Evolutionary conservation across 495 filamentous ascomycete genomes (phyloP), one percentile per base, ranked within the genome.

Genomic region (Hypoxylon lienhwacheense): DNA sequence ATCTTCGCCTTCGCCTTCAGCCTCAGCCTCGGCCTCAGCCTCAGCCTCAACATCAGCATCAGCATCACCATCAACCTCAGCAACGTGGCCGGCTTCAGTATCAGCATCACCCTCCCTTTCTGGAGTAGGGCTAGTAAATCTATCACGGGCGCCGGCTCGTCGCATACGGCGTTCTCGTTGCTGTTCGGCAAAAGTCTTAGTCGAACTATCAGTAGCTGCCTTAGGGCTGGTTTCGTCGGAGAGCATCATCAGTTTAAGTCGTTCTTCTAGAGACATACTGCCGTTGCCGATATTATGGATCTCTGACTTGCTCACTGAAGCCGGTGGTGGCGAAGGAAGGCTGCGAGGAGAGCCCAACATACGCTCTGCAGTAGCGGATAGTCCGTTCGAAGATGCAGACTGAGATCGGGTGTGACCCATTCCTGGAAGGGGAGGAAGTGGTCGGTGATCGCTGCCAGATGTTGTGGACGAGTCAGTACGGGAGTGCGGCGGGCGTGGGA

Each of bases 241-340:
- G 28, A 90, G 77, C 84, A 89, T 87, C 88, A 95, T 91, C 20
- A 93, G 79, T 53, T 81, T 81, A 20, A 95, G 77, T 20, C 89
- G 77, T 43, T 95, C 90, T 61, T 95, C 88, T 3, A 95, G 73
- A 3, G 88, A 78, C 86, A 92, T 87, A 19, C 79, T 84, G 12
- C 78, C 77, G 49, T 81, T 81, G 17, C 78, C 79, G 66, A 87
- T 83, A 19, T 80, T 82, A 4, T 85, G 79, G 41, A 87, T 81
- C 32, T 95, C 89, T 4, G 82, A 73, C 67, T 90, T 90, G 55
- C 76, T 83, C 45, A 79, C 75, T 0, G 81, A 76, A 12, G 84
- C 83, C 19, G 83, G 75, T 6, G 89, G 87, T 22, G 84, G 84
- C 3, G 83, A 77, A 5, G 88, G 87, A 5, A 90, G 69, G 36